Evolutionary conservation across 768 basidiomycete species (phyloP).

Genomic region (Punctularia strigosozonata): DNA sequence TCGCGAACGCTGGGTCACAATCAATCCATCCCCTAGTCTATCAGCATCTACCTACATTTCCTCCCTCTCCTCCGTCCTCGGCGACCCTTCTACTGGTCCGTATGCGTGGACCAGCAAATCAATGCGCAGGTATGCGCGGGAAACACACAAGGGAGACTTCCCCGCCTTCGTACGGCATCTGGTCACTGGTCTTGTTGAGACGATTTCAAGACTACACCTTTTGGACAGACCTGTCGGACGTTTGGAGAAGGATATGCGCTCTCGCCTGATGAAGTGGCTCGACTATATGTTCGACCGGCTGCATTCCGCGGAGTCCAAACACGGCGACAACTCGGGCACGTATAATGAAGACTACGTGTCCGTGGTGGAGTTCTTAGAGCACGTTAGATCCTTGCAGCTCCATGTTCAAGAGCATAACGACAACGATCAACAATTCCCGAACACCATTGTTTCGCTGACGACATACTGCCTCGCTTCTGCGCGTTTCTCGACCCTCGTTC

Average conservation of each 20-base stretch:
- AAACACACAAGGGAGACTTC: slow-evolving; percentile 19
- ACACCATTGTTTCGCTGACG: slow-evolving; percentile 6
- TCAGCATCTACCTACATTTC: slow-evolving; percentile 19
- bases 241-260: slow-evolving; percentile 1
- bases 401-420: slow-evolving; percentile 3
- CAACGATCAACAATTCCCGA: slow-evolving; percentile 3
- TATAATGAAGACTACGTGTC: slow-evolving; percentile 7
- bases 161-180: slow-evolving; percentile 21
- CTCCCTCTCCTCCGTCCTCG: slow-evolving; percentile 20
- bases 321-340: neutral
- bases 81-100: slow-evolving; percentile 2
- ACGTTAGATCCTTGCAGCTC: slow-evolving; percentile 4
- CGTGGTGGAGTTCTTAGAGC: slow-evolving; percentile 14
- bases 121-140: slow-evolving; percentile 22
- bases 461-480: slow-evolving; percentile 8
- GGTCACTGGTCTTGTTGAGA: slow-evolving; percentile 16
- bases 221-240: slow-evolving; percentile 1
- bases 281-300: slow-evolving; percentile 11
- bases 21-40: slow-evolving; percentile 11
- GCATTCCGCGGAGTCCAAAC: too few relatives aligned
- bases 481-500: neutral
- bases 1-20: slow-evolving; percentile 24
- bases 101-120: slow-evolving; percentile 32
- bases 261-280: slow-evolving; percentile 15
- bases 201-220: slow-evolving; percentile 5